These are phyloP conservation scores for Candida sp. DNA, from an alignment of 1,139 yeast genomes.

Conservation along the genomic window DNA sequence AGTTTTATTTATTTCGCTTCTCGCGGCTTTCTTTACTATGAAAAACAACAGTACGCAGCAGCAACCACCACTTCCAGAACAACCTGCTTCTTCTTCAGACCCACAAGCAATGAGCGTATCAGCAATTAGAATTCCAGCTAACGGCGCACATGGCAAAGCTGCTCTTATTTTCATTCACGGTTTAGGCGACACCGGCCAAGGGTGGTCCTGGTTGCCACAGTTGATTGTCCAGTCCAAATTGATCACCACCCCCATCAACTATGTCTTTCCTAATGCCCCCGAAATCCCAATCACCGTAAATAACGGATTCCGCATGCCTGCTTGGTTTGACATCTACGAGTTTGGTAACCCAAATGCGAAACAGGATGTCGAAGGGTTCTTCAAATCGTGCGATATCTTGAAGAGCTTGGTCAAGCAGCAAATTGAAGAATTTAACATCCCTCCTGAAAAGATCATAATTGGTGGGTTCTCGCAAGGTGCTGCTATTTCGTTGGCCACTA, in stretches of 20 bases:
- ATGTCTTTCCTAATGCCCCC: slow-evolving; percentile 92
- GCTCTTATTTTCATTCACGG: slow-evolving; percentile 89
- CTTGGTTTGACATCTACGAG: slow-evolving; percentile 84
- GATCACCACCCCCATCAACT: slow-evolving; percentile 63
- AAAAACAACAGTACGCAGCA: background rate
- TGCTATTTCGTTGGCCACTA: slow-evolving; percentile 68
- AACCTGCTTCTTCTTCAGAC: too few relatives aligned
- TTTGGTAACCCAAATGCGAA: slow-evolving; percentile 51
- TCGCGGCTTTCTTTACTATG: background rate
- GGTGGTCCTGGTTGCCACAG: slow-evolving; percentile 84
- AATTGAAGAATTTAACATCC: slow-evolving; percentile 58
- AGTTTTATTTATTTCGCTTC: background rate
- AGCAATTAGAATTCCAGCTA: slow-evolving; percentile 27
- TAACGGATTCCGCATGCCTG: slow-evolving; percentile 72
- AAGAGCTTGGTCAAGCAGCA: slow-evolving; percentile 65
- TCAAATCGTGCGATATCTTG: slow-evolving; percentile 57
- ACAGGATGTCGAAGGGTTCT: slow-evolving; percentile 70
- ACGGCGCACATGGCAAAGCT: slow-evolving; percentile 37
- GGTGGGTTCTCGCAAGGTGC: slow-evolving; percentile 99
- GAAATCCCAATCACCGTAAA: slow-evolving; percentile 67
- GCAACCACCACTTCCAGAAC: background rate
- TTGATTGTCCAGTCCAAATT: slow-evolving; percentile 44
- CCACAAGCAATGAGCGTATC: slow-evolving; percentile 16
- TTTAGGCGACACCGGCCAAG: slow-evolving; percentile 87
- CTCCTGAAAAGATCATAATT: slow-evolving; percentile 72